Evolutionary conservation across 164 flowering plant species (phyloP).

Genomic region (Warburgia ugandensis): DNA sequence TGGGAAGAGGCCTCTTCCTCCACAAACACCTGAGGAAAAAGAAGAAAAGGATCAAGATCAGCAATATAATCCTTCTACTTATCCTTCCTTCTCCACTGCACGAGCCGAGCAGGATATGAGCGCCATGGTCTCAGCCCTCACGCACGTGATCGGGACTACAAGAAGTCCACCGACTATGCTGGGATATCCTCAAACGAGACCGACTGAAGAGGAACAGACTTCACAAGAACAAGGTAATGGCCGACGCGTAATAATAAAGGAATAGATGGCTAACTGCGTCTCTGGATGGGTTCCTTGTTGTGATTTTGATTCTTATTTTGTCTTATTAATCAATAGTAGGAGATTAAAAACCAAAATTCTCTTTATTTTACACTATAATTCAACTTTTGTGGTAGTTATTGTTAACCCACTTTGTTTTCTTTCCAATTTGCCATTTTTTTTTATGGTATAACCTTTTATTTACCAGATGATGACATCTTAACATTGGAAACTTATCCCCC

Average conservation of each 20-base stretch:
- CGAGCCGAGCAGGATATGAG: conserved; percentile 54
- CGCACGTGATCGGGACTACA: conserved; percentile 48
- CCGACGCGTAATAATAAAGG: not conserved
- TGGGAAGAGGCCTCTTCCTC: conserved; percentile 14
- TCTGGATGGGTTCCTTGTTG: no score
- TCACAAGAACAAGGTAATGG: conserved; percentile 18
- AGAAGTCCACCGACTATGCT: conserved; percentile 3
- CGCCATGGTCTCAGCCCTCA: conserved; percentile 59
- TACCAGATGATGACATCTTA: no score
- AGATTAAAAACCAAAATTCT: no score
- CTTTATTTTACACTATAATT: no score
- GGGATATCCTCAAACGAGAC: conserved; percentile 6
- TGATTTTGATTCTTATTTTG: no score
- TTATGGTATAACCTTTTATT: no score
- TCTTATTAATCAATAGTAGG: not conserved
- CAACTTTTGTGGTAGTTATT: no score
- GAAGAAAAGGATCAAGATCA: conserved; percentile 35
- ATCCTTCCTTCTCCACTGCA: conserved; percentile 34
- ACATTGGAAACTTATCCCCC: no score
- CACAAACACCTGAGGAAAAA: conserved; percentile 28
- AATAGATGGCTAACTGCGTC: not conserved
- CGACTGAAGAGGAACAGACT: not conserved
- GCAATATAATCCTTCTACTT: not conserved
- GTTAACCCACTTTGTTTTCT: no score
- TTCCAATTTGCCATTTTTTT: no score